Conservation (phyloP, 139 green algal genomes). For the Bryopsis sp. region DNA sequence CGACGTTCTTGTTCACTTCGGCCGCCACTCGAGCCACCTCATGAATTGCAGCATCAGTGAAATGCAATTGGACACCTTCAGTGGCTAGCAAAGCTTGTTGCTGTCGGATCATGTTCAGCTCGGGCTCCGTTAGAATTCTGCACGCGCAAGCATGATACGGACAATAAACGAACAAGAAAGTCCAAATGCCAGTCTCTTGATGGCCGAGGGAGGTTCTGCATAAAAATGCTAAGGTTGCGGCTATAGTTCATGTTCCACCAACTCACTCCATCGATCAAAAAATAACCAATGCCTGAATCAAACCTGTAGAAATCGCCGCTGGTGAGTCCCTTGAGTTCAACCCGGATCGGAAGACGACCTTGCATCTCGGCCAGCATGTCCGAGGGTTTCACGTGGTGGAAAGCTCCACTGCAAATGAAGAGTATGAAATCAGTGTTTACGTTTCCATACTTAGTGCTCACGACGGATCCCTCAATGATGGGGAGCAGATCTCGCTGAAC, state of each 20-base stretch:
- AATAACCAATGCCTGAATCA: not conserved
- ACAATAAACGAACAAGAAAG: too few relatives aligned
- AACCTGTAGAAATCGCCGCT: conserved; percentile 17
- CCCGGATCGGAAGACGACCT: conserved; percentile 87
- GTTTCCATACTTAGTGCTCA: conserved; percentile 84
- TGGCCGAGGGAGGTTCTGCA: too few relatives aligned
- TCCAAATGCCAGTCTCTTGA: too few relatives aligned
- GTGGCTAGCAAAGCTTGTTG: conserved; percentile 76
- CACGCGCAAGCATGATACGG: too few relatives aligned
- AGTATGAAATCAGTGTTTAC: conserved; percentile 94
- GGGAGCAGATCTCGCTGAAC: conserved; percentile 96
- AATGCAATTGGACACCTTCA: conserved; percentile 80
- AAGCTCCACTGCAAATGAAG: conserved; percentile 91
- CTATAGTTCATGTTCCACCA: too few relatives aligned
- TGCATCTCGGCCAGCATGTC: conserved; percentile 86
- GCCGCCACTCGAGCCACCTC: conserved; percentile 69
- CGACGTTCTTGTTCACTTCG: conserved; percentile 60
- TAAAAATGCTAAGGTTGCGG: too few relatives aligned
- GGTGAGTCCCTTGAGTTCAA: conserved; percentile 73
- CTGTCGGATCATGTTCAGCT: conserved; percentile 88
- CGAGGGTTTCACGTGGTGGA: conserved; percentile 80
- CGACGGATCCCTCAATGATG: conserved; percentile 84
- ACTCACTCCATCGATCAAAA: not conserved
- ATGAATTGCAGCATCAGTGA: conserved; percentile 69
- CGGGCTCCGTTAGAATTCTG: conserved; percentile 75